Percentiles rank a stretch among this genome's conserved stretches.
These are phyloP conservation scores for Thuja plicata DNA, from an alignment of 83 land plant genomes.

Conservation along the genomic window DNA sequence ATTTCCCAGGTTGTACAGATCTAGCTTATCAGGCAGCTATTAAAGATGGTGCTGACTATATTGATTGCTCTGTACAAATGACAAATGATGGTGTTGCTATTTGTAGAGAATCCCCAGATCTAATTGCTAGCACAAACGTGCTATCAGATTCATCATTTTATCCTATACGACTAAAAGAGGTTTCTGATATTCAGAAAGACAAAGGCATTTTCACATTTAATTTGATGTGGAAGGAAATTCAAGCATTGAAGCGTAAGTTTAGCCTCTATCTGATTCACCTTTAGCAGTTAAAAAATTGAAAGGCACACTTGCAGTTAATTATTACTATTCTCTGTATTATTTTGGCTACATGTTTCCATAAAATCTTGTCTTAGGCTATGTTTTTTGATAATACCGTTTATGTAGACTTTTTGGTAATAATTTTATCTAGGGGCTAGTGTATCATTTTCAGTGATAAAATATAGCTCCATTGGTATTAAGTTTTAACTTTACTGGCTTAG, in stretches of 20 bases:
- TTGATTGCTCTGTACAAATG: slow-evolving; percentile 87
- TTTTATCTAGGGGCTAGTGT: not conserved
- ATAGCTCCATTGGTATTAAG: not conserved
- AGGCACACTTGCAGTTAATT: not conserved
- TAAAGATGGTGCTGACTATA: slow-evolving; percentile 75
- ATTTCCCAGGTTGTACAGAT: slow-evolving; percentile 72
- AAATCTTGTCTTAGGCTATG: not conserved
- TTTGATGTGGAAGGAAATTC: slow-evolving; percentile 31
- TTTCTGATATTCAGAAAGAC: slow-evolving; percentile 48
- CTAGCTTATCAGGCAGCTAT: slow-evolving; percentile 75
- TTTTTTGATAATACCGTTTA: not conserved
- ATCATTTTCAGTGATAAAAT: not conserved
- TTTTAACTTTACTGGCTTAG: not conserved
- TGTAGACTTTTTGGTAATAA: not conserved
- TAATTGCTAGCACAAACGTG: slow-evolving; percentile 47
- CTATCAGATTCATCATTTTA: slow-evolving; percentile 22
- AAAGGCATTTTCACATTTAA: slow-evolving; percentile 35
- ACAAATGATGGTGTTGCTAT: slow-evolving; percentile 69
- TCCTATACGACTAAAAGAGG: slow-evolving; percentile 20
- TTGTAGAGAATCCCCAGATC: slow-evolving; percentile 69
- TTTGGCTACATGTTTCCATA: not conserved
- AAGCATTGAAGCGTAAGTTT: slow-evolving; percentile 28
- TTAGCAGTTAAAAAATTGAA: not conserved
- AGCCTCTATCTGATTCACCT: not conserved
- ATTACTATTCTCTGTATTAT: not conserved